A percentile compares a stretch with the other conserved stretches of the same genome.
phyloP scores from a whole-genome alignment of 2,329 filamentous ascomycete genomes.

The Dactylellina sp. region DNA sequence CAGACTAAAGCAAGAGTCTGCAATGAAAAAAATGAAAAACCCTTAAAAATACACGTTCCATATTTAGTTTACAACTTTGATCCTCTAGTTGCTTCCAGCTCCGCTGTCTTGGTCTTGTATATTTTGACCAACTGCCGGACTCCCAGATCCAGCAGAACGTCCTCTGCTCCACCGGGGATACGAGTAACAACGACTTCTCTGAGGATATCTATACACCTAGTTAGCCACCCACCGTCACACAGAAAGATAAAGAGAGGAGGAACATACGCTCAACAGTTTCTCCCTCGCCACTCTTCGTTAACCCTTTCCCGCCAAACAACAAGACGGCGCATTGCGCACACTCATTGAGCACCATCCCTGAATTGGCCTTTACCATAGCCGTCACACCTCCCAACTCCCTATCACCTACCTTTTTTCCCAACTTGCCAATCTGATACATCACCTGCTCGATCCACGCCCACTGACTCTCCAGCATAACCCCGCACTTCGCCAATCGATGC shows the following conservation, averaged over 20 bases:
- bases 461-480: constrained; percentile 75
- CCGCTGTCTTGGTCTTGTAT: constrained; percentile 71
- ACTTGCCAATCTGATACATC: constrained; percentile 74
- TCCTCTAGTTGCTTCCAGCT: constrained; percentile 65
- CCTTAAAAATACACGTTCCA: not conserved
- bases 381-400: constrained; percentile 77
- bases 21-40: too few species aligned
- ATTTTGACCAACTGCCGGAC: constrained; percentile 78
- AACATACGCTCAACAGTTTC: constrained; percentile 75
- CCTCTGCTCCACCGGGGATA: constrained; percentile 77
- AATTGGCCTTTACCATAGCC: constrained; percentile 78
- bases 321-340: constrained; percentile 77
- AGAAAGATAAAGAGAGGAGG: constrained; percentile 13
- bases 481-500: constrained; percentile 77
- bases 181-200: constrained; percentile 73
- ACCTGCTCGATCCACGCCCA: constrained; percentile 80
- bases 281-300: constrained; percentile 76
- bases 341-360: constrained; percentile 77
- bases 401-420: constrained; percentile 72
- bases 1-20: not conserved
- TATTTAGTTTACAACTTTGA: constrained; percentile 34
- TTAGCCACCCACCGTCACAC: constrained; percentile 61
- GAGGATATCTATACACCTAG: constrained; percentile 68
- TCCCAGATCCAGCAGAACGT: constrained; percentile 77
- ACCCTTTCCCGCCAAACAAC: constrained; percentile 80